Evolutionary conservation across 805 yeast genomes (phyloP), one percentile per base, ranked within the genome.

Genomic region (Candida incommunis): DNA sequence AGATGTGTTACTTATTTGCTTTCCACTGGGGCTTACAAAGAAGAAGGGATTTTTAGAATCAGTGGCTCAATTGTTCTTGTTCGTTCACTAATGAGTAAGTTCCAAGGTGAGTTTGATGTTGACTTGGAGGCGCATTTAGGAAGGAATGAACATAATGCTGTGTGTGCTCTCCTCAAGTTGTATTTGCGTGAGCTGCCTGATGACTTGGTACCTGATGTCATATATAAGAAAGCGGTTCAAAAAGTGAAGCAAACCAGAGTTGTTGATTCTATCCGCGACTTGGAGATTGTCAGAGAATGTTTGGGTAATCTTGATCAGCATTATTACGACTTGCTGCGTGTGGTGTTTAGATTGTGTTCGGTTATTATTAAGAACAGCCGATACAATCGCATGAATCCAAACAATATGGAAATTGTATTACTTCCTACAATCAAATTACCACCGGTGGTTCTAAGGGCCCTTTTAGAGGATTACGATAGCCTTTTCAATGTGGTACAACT

Each of bases 1-100:
- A 65, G 94, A 48, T 86, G 95, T 56, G 56, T 88, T 26, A 81
- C 76, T 46, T 83, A 72, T 51, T 67, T 90, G 43, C 70, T 71
- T 43, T 70, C 68, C 31, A 72, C 78, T 22, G 76, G 80, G 21
- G 95, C 94, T 0, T 67, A 80, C n/a, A 74, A 74, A 49, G 92
- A 85, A 60, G 95, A 87, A 56, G 98, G 98, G 9, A 75, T 90
- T 2, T 92, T 92, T 66, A 70, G 98, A 49, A 66, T 87, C 46
- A 84, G 88, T 62, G 97, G 97, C 3, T 84, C 94, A 29, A 82
- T 87, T 46, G 72, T 86, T 1, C 71, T 80, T 44, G 85, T 84
- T 34, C 75, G 79, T 50, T 74, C 69, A 35, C 69, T 84, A 47
- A 83, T 80, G 54, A 83, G 75, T 41, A 68, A 65, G 41, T 90